phyloP scores from a whole-genome alignment of 2,329 filamentous ascomycete genomes.

The Myrmaecium sp. region DNA sequence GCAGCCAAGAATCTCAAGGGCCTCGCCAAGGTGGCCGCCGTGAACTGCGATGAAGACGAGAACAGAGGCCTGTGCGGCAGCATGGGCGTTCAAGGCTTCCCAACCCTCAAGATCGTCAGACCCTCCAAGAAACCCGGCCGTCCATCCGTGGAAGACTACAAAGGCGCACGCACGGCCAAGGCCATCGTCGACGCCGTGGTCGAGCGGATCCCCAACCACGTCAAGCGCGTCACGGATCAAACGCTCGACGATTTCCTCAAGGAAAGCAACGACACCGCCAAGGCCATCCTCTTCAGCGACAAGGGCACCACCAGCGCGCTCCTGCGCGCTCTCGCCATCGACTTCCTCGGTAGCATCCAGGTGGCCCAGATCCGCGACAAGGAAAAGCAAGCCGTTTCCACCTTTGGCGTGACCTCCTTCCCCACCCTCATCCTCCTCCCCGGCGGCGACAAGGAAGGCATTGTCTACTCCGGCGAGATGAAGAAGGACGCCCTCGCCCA shows the following conservation, averaged over 20 bases:
- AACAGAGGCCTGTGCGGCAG: conserved; percentile 78
- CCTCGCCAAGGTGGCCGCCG: conserved; percentile 80
- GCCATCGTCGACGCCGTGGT: conserved; percentile 74
- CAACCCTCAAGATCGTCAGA: conserved; percentile 82
- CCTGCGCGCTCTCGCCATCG: conserved; percentile 71
- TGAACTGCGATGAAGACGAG: conserved; percentile 84
- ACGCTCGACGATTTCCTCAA: conserved; percentile 59
- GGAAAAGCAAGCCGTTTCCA: conserved; percentile 52
- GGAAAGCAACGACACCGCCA: conserved; percentile 50
- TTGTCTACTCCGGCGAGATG: conserved; percentile 66
- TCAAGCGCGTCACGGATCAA: conserved; percentile 65
- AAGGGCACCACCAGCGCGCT: conserved; percentile 79
- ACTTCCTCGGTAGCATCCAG: conserved; percentile 65
- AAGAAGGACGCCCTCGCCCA: conserved; percentile 68
- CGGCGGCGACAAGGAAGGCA: conserved; percentile 46
- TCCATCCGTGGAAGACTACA: conserved; percentile 79
- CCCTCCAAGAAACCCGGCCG: conserved; percentile 67
- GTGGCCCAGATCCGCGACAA: conserved; percentile 75
- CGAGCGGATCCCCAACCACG: conserved; percentile 81
- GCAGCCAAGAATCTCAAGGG: conserved; percentile 79
- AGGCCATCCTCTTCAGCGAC: conserved; percentile 83
- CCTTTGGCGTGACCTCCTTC: conserved; percentile 61
- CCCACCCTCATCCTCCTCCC: conserved; percentile 70
- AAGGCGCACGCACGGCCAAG: conserved; percentile 67
- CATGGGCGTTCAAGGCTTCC: conserved; percentile 87